Percentiles rank a stretch among this genome's conserved stretches.
These are phyloP conservation scores for Penicillium longicatenatum DNA, from an alignment of 495 filamentous ascomycete genomes.

Conservation along the genomic window DNA sequence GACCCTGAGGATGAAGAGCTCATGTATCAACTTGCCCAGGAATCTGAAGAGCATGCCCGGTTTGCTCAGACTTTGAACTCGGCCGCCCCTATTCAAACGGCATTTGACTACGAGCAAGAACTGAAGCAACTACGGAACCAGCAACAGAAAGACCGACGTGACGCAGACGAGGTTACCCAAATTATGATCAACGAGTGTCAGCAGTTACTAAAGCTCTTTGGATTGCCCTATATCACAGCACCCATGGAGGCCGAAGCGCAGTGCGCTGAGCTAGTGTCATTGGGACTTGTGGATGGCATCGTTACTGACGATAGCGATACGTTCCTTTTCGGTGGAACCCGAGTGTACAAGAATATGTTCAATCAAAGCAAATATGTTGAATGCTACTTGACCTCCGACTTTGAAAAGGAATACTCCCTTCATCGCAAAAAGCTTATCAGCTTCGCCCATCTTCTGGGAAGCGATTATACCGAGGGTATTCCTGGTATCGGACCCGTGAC, in stretches of 20 bases:
- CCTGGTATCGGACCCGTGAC: conserved; percentile 90
- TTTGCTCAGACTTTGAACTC: conserved; percentile 87
- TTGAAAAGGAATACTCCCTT: conserved; percentile 87
- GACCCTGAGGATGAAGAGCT: conserved; percentile 93
- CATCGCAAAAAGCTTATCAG: conserved; percentile 80
- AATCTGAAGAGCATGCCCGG: conserved; percentile 88
- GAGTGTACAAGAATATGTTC: conserved; percentile 99
- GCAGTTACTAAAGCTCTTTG: conserved; percentile 84
- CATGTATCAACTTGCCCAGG: conserved; percentile 77
- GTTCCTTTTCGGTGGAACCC: conserved; percentile 95
- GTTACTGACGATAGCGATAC: conserved; percentile 97
- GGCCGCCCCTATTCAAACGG: conserved; percentile 56
- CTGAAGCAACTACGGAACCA: conserved; percentile 84
- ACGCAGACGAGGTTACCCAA: conserved; percentile 93
- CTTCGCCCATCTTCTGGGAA: conserved; percentile 85
- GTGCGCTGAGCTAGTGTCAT: conserved; percentile 83
- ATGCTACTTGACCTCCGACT: conserved; percentile 85
- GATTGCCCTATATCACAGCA: conserved; percentile 92
- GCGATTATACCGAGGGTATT: conserved; percentile 92
- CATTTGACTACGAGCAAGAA: conserved; percentile 81
- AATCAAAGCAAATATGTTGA: conserved; percentile 96
- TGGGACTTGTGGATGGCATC: conserved; percentile 92
- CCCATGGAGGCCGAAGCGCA: conserved; percentile 99
- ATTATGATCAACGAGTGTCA: conserved; percentile 96
- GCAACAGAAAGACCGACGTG: conserved; percentile 91